Conservation (phyloP, 352 stramenopile genomes). For the Phytophthora sansomeana region DNA sequence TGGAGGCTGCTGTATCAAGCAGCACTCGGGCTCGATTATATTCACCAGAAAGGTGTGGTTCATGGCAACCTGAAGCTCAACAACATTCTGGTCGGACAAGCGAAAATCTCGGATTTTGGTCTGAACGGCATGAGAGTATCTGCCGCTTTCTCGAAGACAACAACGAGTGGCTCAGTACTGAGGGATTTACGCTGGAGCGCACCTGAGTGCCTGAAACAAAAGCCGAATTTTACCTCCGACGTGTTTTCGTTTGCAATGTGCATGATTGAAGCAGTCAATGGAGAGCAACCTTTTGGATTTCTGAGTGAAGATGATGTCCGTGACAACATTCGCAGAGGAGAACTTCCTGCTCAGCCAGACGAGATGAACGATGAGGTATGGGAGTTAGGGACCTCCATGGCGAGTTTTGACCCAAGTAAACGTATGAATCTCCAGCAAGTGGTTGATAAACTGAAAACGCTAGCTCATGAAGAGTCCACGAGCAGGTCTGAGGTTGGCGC, state of each 20-base stretch:
- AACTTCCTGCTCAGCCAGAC: slow-evolving; percentile 1
- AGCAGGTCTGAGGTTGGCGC: not conserved
- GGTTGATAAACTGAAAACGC: slow-evolving; percentile 4
- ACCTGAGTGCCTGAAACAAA: slow-evolving; percentile 5
- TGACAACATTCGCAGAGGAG: slow-evolving; percentile 13
- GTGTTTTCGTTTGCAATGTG: slow-evolving; percentile 3
- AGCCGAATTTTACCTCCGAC: slow-evolving; percentile 3
- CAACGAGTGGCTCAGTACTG: not conserved
- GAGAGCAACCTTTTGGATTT: not conserved
- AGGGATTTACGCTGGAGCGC: slow-evolving; percentile 5
- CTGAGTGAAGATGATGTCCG: slow-evolving; percentile 7
- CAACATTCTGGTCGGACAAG: slow-evolving; percentile 33
- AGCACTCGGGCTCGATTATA: no score
- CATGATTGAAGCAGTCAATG: no score
- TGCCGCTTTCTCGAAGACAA: not conserved
- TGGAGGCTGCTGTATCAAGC: slow-evolving; percentile 38
- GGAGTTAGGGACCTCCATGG: slow-evolving; percentile 1
- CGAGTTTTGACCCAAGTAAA: slow-evolving; percentile 4
- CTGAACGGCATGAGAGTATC: not conserved
- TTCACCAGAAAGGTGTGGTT: slow-evolving; percentile 25
- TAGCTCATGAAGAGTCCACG: not conserved
- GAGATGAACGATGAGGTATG: slow-evolving; percentile 10
- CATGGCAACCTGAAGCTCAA: slow-evolving; percentile 31
- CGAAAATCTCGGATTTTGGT: slow-evolving; percentile 10
- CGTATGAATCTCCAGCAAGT: not conserved